Evolutionary conservation across 164 flowering plant genomes (phyloP), one percentile per base, ranked within the genome.

Genomic region (Vitis amurensis): DNA sequence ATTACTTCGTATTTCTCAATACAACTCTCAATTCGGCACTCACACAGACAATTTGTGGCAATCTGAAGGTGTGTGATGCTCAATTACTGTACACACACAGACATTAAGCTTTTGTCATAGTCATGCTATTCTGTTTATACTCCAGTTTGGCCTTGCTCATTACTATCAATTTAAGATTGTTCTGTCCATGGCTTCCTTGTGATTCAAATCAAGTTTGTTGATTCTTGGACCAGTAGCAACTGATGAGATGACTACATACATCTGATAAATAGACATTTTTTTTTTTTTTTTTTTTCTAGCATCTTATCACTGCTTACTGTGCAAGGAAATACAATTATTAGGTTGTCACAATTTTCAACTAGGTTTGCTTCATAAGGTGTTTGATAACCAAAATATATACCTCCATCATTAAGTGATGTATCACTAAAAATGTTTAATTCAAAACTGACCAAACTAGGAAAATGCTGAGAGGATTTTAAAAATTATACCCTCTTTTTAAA

Each of bases 41-140:
- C 49, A 91, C 98, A 12, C 98, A 91, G 80, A 90, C 97, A 30
- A 87, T 93, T 63, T 93, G 97, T 61, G 98, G 97, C 50, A 93
- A 93, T 68, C 55, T 94, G 63, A 94, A 94, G 94, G 97, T 94
- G 14, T 13, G 77, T 74, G 59, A 15, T 51, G 8, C 27, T 23
- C 10, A 19, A 3, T 31, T 31, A 48, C 30, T 16, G 29, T 60
- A 29, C 44, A 3, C 44, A 30, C 30, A 12, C 67, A 44, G 50
- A 53, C 50, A 29, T 29, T 17, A 49, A 11, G 14, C 16, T 53
- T 50, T 4, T 50, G 29, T 55, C 9, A 8, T 15, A 37, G 44
- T 37, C 30, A 3, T 69, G 66, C 4, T 59, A 23, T 59, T 59
- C 11, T 9, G 14, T 23, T 27, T 17, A 8, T 8, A 11, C 61